phyloP scores from a whole-genome alignment of 108 stramenopile genomes.

The Fistulifera pelliculosa region DNA sequence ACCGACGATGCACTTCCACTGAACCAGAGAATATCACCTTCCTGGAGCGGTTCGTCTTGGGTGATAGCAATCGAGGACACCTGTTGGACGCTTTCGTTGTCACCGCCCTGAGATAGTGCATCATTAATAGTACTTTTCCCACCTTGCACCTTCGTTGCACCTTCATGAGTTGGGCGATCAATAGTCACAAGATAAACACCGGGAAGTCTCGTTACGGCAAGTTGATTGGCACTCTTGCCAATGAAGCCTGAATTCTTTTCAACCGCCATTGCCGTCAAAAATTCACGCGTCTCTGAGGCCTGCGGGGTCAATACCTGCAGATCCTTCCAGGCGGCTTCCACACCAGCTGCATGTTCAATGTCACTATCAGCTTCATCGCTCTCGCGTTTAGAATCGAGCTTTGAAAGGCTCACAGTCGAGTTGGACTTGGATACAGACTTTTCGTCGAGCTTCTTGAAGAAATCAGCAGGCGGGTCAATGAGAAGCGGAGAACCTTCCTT shows the following conservation, averaged over 20 bases:
- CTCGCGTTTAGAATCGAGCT: no score
- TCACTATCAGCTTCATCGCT: slow-evolving; percentile 6
- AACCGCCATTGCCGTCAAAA: slow-evolving; percentile 65
- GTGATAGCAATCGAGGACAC: slow-evolving; percentile 11
- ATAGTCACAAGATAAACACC: slow-evolving; percentile 69
- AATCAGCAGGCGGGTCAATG: slow-evolving; percentile 41
- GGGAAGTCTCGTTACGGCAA: slow-evolving; percentile 55
- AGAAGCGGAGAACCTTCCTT: slow-evolving; percentile 64
- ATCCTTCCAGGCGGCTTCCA: slow-evolving; percentile 51
- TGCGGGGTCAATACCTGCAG: slow-evolving; percentile 38
- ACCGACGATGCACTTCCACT: slow-evolving; percentile 32
- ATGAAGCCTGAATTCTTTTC: slow-evolving; percentile 41
- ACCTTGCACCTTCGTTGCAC: neutral
- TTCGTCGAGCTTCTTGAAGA: slow-evolving; percentile 25
- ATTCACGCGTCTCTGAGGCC: slow-evolving; percentile 38
- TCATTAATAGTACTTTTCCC: neutral
- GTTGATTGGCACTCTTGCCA: slow-evolving; percentile 36
- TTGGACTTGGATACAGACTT: no score
- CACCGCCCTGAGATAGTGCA: neutral
- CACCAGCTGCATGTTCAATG: neutral
- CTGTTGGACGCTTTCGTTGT: slow-evolving; percentile 4
- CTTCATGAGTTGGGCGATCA: slow-evolving; percentile 45
- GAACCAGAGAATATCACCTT: slow-evolving; percentile 68
- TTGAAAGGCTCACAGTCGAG: no score
- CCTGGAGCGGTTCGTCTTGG: slow-evolving; percentile 24